Base-by-base conservation (phyloP, 2,329 filamentous ascomycete genomes). In the Aspergillus jensenii region DNA sequence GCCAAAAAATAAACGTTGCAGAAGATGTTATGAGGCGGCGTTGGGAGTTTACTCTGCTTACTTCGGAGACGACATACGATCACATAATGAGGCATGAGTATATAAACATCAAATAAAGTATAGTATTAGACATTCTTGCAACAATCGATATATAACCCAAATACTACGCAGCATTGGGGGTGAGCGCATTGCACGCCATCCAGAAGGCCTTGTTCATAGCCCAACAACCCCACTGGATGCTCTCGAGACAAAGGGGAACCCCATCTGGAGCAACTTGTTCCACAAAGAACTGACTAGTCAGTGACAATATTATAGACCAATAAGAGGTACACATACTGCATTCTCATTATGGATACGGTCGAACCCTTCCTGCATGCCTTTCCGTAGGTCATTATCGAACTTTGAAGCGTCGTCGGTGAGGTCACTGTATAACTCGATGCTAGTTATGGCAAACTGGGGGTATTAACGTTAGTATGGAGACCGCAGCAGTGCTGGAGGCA, bases 1-100 rank as follows among this genome's bases (percentile, higher is more conserved):
- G 65, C 66, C 53, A 55, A 35, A 53, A 61, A 49, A 23, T 51
- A 39, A 33, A 31, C 27, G 40, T 5, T n/a, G 46, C 37, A 14
- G 9, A 49, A 40, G 45, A 52, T 37, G 23, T 48, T 40, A 39
- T 48, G 27, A 33, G 48, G 27, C 37, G 52, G 56, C 52, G 43
- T 59, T 54, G 44, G 44, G 49, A 47, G 46, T 50, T 45, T 55
- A 41, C 23, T 52, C 7, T 25, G n/a, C 23, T 27, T 17, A 40
- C 27, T 48, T 14, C 14, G 27, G 46, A 12, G 35, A 49, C 40
- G 48, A 51, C 43, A 57, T 37, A 49, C 3, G 15, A 39, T 31
- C 31, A 46, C 19, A 58, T 55, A 55, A 56, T 56, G 58, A 58
- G 56, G 50, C 37, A 53, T 33, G 49, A 39, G 50, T 53, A 50